phyloP scores from a whole-genome alignment of 441 rosid genomes.

The Erysimum cheiri region DNA sequence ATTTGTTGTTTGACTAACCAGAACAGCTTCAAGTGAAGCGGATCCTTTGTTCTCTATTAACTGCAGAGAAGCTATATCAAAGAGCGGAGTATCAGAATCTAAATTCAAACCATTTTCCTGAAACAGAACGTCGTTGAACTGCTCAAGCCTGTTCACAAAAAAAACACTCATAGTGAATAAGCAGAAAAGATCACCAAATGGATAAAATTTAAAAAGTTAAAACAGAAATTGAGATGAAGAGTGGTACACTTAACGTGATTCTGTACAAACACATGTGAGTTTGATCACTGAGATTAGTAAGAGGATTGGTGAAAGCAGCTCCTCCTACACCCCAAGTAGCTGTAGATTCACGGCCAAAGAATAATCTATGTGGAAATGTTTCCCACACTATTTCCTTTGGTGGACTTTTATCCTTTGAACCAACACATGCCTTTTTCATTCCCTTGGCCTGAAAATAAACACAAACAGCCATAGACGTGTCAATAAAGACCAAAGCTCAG shows the following conservation, averaged over 20 bases:
- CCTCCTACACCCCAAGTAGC: constrained; percentile 86
- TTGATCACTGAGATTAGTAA: constrained; percentile 50
- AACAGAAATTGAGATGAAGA: constrained; percentile 22
- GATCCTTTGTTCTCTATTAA: constrained; percentile 52
- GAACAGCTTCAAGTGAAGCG: constrained; percentile 57
- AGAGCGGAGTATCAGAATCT: constrained; percentile 53
- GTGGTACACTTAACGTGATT: constrained; percentile 70
- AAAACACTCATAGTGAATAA: constrained; percentile 9
- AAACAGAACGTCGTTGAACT: constrained; percentile 86
- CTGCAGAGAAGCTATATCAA: constrained; percentile 61
- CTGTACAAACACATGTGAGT: constrained; percentile 70
- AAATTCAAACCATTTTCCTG: constrained; percentile 64
- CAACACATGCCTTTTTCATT: constrained; percentile 70
- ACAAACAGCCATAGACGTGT: constrained; percentile 4
- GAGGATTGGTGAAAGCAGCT: constrained; percentile 82
- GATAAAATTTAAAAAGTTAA: constrained; percentile 18
- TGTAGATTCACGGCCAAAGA: constrained; percentile 76
- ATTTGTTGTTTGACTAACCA: constrained; percentile 53
- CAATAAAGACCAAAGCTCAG: not conserved
- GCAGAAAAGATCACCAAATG: constrained; percentile 30
- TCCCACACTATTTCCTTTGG: constrained; percentile 83
- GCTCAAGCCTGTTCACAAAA: constrained; percentile 76
- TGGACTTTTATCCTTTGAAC: constrained; percentile 72
- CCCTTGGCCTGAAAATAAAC: constrained; percentile 68
- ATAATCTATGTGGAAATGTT: constrained; percentile 70